Evolutionary conservation across 805 yeast species (phyloP).

Genomic region (Saccharomycopsis malanga): DNA sequence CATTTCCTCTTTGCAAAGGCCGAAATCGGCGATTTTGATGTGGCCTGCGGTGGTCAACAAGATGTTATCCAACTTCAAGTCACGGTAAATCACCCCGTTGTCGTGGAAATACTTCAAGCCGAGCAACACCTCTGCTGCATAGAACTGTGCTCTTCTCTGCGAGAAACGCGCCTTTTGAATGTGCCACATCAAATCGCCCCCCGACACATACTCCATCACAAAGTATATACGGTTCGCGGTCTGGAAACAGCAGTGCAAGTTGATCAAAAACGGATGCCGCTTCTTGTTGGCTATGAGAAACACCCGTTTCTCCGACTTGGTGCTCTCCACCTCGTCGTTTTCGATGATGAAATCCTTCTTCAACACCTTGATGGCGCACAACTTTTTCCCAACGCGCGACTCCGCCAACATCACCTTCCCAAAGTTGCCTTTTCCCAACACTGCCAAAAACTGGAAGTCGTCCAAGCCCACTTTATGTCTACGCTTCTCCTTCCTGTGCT

Average conservation of each 20-base stretch:
- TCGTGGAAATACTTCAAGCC: constrained; percentile 93
- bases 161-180: constrained; percentile 89
- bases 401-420: constrained; percentile 98
- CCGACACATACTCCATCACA: constrained; percentile 96
- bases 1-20: constrained; percentile 92
- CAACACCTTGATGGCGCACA: constrained; percentile 94
- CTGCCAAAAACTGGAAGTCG: constrained; percentile 90
- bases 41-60: constrained; percentile 86
- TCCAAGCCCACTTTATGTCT: constrained; percentile 84
- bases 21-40: constrained; percentile 94
- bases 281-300: constrained; percentile 62
- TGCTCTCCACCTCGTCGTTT: constrained; percentile 93
- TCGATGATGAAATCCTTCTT: constrained; percentile 94
- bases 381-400: constrained; percentile 67
- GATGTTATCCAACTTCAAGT: constrained; percentile 90
- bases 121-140: constrained; percentile 91
- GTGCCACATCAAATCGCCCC: constrained; percentile 99
- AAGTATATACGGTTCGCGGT: constrained; percentile 95
- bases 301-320: constrained; percentile 89
- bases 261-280: constrained; percentile 86
- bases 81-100: constrained; percentile 93
- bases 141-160: constrained; percentile 88
- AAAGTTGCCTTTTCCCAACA: constrained; percentile 95
- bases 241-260: constrained; percentile 91
- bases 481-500: constrained; percentile 22